Base-by-base conservation (phyloP, 1,284 basidiomycete species). In the Cryptococcus sp. region DNA sequence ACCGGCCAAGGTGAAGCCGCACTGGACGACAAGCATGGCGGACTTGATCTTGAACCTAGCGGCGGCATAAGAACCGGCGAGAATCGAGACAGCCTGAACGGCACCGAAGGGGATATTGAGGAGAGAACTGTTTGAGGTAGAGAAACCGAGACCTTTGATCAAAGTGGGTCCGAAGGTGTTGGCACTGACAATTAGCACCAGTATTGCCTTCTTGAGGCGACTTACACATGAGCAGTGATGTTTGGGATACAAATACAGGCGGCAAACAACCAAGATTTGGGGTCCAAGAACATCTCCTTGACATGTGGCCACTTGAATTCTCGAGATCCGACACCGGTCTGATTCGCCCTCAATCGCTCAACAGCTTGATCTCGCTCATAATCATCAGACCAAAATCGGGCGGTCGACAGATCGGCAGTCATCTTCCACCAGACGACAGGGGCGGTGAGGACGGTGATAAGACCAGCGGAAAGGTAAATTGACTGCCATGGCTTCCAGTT, bases 281-380 rank as follows among this genome's bases (percentile, higher is more conserved):
- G 28, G 28, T 28, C 28, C 28, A 28, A 28, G 28, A 28, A 28
- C 7, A 61, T 54, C 52, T 74, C 73, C 9, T 53, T 10, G 22
- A 65, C 60, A 48, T 75, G 73, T n/a, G 52, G 16, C 59, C 64
- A 64, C 51, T 70, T 68, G 65, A 75, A 61, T 23, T 61, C 54
- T 47, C 58, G 4, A 5, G 28, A 28, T 28, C 28, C 28, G 5
- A 28, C 28, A 28, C 28, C 28, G 11, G 28, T 28, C 42, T 74
- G 61, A 59, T 75, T 75, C 55, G 70, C 69, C 19, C 67, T 56
- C 5, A 75, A 61, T 21, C 73, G 63, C 61, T 75, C 72, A 31
- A 74, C 63, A 18, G 67, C 73, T 63, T 63, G 68, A 11, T 52
- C 40, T 16, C 66, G 50, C 49, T 70, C 66, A 54, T 73, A 65